Evolutionary conservation across 1,284 basidiomycete species (phyloP).

Genomic region (Sanghuangporus weigelae): DNA sequence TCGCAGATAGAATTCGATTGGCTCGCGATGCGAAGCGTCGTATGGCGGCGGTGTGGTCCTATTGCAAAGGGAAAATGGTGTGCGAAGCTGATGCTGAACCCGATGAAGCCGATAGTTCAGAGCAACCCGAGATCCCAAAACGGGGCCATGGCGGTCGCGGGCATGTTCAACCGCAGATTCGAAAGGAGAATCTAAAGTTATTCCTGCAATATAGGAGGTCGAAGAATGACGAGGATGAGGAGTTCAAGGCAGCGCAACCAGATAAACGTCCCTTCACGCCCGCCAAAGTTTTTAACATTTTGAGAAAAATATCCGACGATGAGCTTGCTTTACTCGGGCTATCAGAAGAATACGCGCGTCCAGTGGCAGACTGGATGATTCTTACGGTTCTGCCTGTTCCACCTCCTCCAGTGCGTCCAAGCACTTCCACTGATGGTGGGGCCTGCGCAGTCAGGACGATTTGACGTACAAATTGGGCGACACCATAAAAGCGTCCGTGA

Average conservation of each 20-base stretch:
- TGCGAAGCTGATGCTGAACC: slow-evolving; percentile 87
- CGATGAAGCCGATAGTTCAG: slow-evolving; percentile 76
- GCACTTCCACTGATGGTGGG: slow-evolving; percentile 94
- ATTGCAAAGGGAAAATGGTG: slow-evolving; percentile 80
- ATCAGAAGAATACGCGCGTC: slow-evolving; percentile 92
- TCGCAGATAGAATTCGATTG: slow-evolving; percentile 80
- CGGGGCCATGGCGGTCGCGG: slow-evolving; percentile 96
- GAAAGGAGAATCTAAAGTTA: slow-evolving; percentile 94
- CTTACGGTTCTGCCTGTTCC: slow-evolving; percentile 96
- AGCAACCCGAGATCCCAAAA: slow-evolving; percentile 63
- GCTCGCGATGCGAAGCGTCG: slow-evolving; percentile 83
- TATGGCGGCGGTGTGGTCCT: slow-evolving; percentile 81
- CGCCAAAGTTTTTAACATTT: slow-evolving; percentile 84
- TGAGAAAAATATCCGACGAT: slow-evolving; percentile 89
- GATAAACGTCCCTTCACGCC: slow-evolving; percentile 89
- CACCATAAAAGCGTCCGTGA: slow-evolving; percentile 93
- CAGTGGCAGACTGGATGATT: slow-evolving; percentile 99
- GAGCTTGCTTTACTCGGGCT: slow-evolving; percentile 91
- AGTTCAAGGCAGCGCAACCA: slow-evolving; percentile 79
- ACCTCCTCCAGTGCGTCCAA: slow-evolving; percentile 95
- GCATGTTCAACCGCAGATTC: slow-evolving; percentile 83
- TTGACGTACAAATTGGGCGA: slow-evolving; percentile 98
- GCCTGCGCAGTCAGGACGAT: slow-evolving; percentile 95
- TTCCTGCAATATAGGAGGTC: slow-evolving; percentile 92
- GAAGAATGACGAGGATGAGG: slow-evolving; percentile 94